These are phyloP conservation scores for Naematelia aurantialba DNA, from an alignment of 768 basidiomycete genomes.

Conservation along the genomic window DNA sequence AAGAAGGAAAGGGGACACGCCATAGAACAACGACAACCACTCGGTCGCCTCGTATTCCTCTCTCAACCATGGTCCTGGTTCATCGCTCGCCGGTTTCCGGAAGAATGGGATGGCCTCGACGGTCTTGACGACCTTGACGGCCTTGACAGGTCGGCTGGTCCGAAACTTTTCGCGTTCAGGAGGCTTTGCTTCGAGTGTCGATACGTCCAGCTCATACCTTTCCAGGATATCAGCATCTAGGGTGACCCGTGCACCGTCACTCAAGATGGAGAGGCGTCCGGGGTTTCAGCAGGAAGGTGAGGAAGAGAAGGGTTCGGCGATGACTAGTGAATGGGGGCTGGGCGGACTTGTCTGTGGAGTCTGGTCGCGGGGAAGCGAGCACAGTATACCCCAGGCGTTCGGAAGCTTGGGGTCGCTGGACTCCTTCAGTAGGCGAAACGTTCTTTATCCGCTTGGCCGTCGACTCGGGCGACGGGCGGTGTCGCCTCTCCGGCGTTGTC, in stretches of 20 bases:
- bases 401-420: too few species aligned
- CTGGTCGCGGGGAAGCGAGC: background rate
- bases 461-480: background rate
- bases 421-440: too few species aligned
- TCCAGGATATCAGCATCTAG: background rate
- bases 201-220: background rate
- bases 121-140: background rate
- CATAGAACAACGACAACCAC: slow-evolving; percentile 38
- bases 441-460: background rate
- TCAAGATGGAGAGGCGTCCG: too few species aligned
- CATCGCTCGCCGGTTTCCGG: background rate
- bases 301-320: too few species aligned
- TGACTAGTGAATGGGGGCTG: too few species aligned
- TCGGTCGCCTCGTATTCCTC: slow-evolving; percentile 29
- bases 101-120: background rate
- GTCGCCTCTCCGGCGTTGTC: background rate
- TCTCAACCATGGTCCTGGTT: slow-evolving; percentile 15
- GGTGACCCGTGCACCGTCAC: too few species aligned
- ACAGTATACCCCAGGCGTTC: background rate
- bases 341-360: background rate
- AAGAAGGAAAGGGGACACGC: slow-evolving; percentile 9
- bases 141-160: background rate
- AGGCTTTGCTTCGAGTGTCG: background rate
- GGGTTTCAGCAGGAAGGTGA: too few species aligned
- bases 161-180: background rate